Conservation (phyloP, 352 stramenopile species). For the Globisporangium canariense region DNA sequence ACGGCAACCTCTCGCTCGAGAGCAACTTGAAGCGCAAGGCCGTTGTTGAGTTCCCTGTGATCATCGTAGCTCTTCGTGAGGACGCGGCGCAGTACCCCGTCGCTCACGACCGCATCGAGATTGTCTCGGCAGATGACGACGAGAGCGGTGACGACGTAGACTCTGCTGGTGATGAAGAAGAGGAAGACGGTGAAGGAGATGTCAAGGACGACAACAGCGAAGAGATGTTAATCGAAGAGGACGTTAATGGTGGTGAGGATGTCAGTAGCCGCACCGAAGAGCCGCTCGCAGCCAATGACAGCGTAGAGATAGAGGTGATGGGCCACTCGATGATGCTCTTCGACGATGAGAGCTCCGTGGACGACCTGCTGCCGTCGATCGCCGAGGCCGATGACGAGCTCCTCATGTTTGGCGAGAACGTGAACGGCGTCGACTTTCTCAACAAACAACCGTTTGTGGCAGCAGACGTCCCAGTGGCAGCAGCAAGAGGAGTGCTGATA, state of each 20-base stretch:
- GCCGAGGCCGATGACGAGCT: conserved; percentile 18
- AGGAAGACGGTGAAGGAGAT: conserved; percentile 10
- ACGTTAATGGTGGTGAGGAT: background rate
- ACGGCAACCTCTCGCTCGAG: conserved; percentile 56
- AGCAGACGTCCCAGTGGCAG: background rate
- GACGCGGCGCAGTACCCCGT: conserved; percentile 56
- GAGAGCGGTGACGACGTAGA: conserved; percentile 9
- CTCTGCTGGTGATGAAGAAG: background rate
- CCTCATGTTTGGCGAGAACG: conserved; percentile 15
- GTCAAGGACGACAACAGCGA: background rate
- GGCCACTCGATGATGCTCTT: conserved; percentile 2
- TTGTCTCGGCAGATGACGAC: conserved; percentile 22
- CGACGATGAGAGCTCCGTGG: conserved; percentile 15
- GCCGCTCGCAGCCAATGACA: background rate
- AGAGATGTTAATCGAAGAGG: background rate
- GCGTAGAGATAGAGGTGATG: background rate
- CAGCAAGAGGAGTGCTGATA: conserved; percentile 3
- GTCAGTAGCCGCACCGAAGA: background rate
- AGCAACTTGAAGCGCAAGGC: conserved; percentile 77
- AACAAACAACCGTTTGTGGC: conserved; percentile 1
- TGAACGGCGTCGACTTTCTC: conserved; percentile 16
- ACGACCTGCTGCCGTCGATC: conserved; percentile 21
- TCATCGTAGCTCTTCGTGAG: conserved; percentile 44
- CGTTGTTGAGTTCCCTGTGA: conserved; percentile 77
- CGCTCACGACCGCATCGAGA: conserved; percentile 67